Evolutionary conservation across 2,329 filamentous ascomycete species (phyloP).

Genomic region (Rutstroemia sydowiana): DNA sequence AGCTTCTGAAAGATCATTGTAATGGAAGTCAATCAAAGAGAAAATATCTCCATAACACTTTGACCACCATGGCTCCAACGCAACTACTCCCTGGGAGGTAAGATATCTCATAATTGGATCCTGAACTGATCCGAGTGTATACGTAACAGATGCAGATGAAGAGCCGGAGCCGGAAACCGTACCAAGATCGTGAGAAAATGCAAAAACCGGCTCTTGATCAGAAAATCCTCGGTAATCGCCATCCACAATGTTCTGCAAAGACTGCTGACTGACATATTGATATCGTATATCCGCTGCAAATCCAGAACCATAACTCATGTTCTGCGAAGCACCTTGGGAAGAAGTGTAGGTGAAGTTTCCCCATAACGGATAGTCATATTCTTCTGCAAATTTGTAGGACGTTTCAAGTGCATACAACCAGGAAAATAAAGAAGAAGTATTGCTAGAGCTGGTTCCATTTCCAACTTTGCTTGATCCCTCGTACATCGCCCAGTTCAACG

Average conservation of each 20-base stretch:
- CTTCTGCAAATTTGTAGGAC: too few relatives aligned
- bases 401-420: too few relatives aligned
- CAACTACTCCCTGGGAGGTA: constrained; percentile 64
- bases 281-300: constrained; percentile 50
- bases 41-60: constrained; percentile 61
- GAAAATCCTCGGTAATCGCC: constrained; percentile 60
- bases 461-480: too few relatives aligned
- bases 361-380: too few relatives aligned
- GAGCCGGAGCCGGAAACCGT: constrained; percentile 45
- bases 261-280: too few relatives aligned
- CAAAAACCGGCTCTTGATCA: constrained; percentile 75
- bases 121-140: constrained; percentile 69
- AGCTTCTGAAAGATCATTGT: constrained; percentile 62
- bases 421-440: too few relatives aligned
- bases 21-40: constrained; percentile 67
- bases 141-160: constrained; percentile 42
- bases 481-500: too few relatives aligned
- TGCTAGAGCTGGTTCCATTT: too few relatives aligned
- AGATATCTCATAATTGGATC: constrained; percentile 75
- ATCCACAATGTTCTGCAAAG: constrained; percentile 62
- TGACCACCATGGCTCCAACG: constrained; percentile 74
- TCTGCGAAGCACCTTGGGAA: too few relatives aligned
- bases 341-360: too few relatives aligned
- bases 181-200: too few relatives aligned
- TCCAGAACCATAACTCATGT: constrained; percentile 66